Evolutionary conservation across 805 yeast species (phyloP), one percentile per base, ranked within the genome.

Genomic region (Lipomyces chichibuensis): DNA sequence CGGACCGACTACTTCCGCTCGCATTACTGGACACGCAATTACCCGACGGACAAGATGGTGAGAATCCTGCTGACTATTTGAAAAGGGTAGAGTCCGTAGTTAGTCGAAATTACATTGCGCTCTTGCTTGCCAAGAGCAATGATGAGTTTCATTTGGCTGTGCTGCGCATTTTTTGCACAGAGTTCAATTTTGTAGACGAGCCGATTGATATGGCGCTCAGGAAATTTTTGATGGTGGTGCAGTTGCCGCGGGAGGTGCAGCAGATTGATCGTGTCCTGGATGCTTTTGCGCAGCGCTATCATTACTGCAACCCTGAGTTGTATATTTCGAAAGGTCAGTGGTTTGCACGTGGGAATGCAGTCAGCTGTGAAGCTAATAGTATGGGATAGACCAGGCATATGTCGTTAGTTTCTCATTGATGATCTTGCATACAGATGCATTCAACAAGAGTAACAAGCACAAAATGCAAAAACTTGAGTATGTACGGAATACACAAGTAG

Each of bases 341-440:
- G 6, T 43, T 32, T 53, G 32, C 7, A 29, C 32, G 32, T 29
- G 32, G 13, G 23, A 23, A 27, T 33, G 23, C 32, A 3, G 27
- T 20, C 13, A 17, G 20, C 32, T 2, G 9, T 6, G 25, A n/a
- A 32, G 4, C 33, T 29, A 27, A n/a, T 52, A 33, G 35, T n/a
- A 75, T 20, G 71, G 72, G 33, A 20, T 20, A 1, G 90, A 88
- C 65, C 85, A 86, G 55, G 85, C 88, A 8, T 88, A 88, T 73
- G 84, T 88, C 58, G 74, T 88, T 13, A 81, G 87, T 0, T 90
- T 87, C 73, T 87, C 92, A 2, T 75, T 90, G 54, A 80, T 90
- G 57, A 87, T 90, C 82, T 78, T 90, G 39, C 94, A 90, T 74
- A 90, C 95, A 0, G 95, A 89, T 74, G 83, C 80, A 65, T 90